Evolutionary conservation across 331 rosid species (phyloP).

Genomic region (Spiraea crenata): DNA sequence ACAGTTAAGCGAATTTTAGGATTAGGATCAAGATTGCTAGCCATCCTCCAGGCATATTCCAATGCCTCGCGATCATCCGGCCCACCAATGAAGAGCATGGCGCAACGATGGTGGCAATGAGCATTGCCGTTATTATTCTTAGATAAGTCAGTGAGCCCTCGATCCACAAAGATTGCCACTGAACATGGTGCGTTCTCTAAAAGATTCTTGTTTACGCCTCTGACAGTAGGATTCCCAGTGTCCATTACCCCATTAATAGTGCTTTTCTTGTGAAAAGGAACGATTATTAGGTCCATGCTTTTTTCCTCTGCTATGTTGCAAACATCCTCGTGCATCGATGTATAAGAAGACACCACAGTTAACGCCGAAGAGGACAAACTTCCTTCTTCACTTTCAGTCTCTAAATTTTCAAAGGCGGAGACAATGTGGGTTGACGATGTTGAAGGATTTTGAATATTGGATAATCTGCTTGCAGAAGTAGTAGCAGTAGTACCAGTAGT

Average conservation of each 20-base stretch:
- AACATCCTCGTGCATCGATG: constrained; percentile 65
- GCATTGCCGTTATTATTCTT: background rate
- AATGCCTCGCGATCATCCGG: constrained; percentile 43
- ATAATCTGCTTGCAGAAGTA: background rate
- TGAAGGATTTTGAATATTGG: constrained; percentile 18
- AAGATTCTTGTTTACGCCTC: constrained; percentile 32
- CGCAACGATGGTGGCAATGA: constrained; percentile 6
- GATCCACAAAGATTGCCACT: constrained; percentile 40
- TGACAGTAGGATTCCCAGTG: constrained; percentile 25
- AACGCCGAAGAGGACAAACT: constrained; percentile 43
- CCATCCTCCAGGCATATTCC: constrained; percentile 35
- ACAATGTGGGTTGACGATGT: constrained; percentile 17
- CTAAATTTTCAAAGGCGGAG: constrained; percentile 34
- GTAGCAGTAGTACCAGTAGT: background rate
- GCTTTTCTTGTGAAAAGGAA: constrained; percentile 34
- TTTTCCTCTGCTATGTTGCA: constrained; percentile 40
- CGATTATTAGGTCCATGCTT: constrained; percentile 24
- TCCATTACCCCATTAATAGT: constrained; percentile 26
- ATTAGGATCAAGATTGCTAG: background rate
- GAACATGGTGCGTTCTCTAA: constrained; percentile 31
- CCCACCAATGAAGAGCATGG: constrained; percentile 38
- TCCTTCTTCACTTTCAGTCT: constrained; percentile 32
- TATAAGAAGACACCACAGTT: constrained; percentile 50
- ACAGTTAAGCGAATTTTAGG: constrained; percentile 24
- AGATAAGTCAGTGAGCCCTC: constrained; percentile 18